Evolutionary conservation across 306 rosid genomes (phyloP).

Genomic region (Psophocarpus tetragonolobus): DNA sequence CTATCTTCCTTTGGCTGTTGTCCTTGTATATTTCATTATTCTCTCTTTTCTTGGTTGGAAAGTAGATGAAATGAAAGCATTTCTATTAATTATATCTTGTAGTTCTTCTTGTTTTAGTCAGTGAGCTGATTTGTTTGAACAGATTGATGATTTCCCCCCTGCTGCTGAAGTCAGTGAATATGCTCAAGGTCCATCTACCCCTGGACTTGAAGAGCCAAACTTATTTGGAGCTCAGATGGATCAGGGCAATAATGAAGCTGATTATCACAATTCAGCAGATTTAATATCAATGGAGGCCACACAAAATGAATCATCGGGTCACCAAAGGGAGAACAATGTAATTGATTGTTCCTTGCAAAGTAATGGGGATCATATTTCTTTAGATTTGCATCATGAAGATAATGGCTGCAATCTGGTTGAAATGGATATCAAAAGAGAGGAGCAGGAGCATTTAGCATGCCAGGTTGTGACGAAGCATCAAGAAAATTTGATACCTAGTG

Average conservation of each 20-base stretch:
- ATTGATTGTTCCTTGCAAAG: constrained; percentile 44
- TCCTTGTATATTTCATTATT: not conserved
- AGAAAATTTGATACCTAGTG: constrained; percentile 44
- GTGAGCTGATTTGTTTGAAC: constrained; percentile 35
- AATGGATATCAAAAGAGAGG: constrained; percentile 46
- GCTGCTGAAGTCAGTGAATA: constrained; percentile 43
- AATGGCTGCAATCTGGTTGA: constrained; percentile 48
- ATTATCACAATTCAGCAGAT: constrained; percentile 50
- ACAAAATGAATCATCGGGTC: constrained; percentile 37
- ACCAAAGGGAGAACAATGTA: constrained; percentile 37
- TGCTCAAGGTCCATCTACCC: constrained; percentile 72
- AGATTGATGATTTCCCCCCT: constrained; percentile 52
- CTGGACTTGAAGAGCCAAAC: constrained; percentile 66
- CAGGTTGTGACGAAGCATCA: constrained; percentile 35
- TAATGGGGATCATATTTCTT: constrained; percentile 37
- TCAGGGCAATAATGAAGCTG: constrained; percentile 61
- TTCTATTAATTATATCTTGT: not conserved
- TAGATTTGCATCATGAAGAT: constrained; percentile 44
- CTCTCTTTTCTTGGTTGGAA: not conserved
- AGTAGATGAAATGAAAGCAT: constrained; percentile 24
- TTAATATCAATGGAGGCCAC: constrained; percentile 36
- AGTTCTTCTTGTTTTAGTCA: constrained; percentile 20
- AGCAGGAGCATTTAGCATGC: constrained; percentile 41
- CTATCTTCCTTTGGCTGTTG: constrained; percentile 3
- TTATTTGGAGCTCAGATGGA: constrained; percentile 53